Base-by-base conservation (phyloP, 2,329 filamentous ascomycete genomes). In the Fusarium austroafricanum region DNA sequence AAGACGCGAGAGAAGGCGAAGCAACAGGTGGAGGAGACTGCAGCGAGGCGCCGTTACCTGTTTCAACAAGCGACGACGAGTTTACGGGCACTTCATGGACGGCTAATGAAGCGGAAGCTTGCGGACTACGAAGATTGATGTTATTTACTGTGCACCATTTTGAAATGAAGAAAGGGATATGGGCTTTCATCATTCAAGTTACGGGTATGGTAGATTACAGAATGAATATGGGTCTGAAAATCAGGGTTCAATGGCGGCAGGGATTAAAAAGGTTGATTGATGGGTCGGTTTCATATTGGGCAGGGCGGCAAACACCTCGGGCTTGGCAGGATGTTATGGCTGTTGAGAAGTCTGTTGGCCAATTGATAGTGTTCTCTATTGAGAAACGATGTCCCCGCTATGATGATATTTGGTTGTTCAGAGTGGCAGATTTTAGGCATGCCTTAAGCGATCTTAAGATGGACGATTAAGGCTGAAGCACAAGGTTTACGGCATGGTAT, bases 61-160 rank as follows among this genome's bases (percentile, higher is more conserved):
- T 75, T 71, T 50, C 42, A 65, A 28, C 53, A 51, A 50, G 73
- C 65, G 3, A 71, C 60, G 1, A 62, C 61, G 1, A 70, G 52
- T n/a, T 40, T 76, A n/a, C 67, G 67, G 18, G 66, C 61, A 21
- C 46, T 75, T 9, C 71, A 74, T 10, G 55, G 60, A 10, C 60
- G 47, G 17, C 39, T 75, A 14, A 43, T 68, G 26, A 53, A 68
- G 28, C 58, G 49, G 14, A 39, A 54, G 8, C 1, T 46, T 28
- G 33, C 11, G 38, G 61, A 61, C n/a, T 43, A 52, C 21, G 45
- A 29, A 33, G 20, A 38, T 21, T 53, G 49, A 35, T 12, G 11
- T 21, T 20, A 26, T 63, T 5, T 52, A 51, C 29, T 46, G 18
- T 42, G 33, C 17, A 31, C 26, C 11, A 33, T 50, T 39, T 45